These are phyloP conservation scores for Starmerella asiatica DNA, from an alignment of 805 yeast genomes.

Conservation along the genomic window DNA sequence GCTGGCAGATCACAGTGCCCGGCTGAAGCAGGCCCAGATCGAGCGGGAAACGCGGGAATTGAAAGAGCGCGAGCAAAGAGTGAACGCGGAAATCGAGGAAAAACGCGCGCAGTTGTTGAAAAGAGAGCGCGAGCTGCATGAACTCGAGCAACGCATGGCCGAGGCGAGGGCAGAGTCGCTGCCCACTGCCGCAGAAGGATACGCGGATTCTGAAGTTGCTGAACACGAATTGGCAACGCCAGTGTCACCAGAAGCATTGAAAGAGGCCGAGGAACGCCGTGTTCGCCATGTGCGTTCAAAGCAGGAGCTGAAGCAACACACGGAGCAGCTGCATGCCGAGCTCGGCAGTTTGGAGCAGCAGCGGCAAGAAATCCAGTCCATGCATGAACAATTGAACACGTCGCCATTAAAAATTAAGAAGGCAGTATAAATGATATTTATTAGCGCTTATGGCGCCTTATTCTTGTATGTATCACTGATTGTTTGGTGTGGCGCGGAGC, in stretches of 20 bases:
- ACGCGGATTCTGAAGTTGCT: not conserved
- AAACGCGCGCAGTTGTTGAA: slow-evolving; percentile 27
- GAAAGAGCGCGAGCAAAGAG: slow-evolving; percentile 28
- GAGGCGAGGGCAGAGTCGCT: slow-evolving; percentile 10
- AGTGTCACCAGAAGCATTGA: not conserved
- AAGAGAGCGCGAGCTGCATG: slow-evolving; percentile 31
- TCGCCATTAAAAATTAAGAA: slow-evolving; percentile 7
- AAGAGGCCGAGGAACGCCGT: slow-evolving; percentile 4
- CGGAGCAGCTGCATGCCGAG: slow-evolving; percentile 15
- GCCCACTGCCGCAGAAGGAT: not conserved
- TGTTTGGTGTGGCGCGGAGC: no score
- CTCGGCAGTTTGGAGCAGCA: slow-evolving; percentile 14
- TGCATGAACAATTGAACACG: not conserved
- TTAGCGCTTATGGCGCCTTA: no score
- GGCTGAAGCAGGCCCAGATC: slow-evolving; percentile 31
- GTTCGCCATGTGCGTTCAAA: slow-evolving; percentile 11
- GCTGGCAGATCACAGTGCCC: slow-evolving; percentile 28
- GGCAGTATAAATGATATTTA: not conserved
- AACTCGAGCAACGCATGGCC: slow-evolving; percentile 24
- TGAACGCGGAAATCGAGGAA: slow-evolving; percentile 30
- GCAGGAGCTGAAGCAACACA: slow-evolving; percentile 9
- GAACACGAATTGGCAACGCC: not conserved
- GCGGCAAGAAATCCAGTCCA: slow-evolving; percentile 8
- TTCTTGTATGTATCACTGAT: no score
- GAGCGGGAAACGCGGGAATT: slow-evolving; percentile 30